Conservation (phyloP, 1,284 basidiomycete species). For the Cryptococcus neoformans region DNA sequence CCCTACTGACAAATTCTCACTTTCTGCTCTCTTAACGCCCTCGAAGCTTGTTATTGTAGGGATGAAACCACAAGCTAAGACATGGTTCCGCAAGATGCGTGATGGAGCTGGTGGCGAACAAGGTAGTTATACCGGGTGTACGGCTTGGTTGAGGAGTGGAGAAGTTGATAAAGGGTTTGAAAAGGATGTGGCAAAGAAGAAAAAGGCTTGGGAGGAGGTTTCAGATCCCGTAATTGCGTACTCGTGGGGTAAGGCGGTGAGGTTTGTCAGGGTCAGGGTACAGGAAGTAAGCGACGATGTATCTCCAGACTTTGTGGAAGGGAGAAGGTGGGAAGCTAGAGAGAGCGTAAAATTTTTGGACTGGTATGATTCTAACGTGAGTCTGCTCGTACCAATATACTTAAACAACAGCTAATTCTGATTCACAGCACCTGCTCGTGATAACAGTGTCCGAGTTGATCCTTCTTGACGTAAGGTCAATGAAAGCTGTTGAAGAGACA, state of each 20-base stretch:
- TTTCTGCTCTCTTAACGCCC: slow-evolving; percentile 84
- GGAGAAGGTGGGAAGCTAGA: slow-evolving; percentile 41
- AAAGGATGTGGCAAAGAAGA: neutral
- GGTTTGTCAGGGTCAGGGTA: slow-evolving; percentile 60
- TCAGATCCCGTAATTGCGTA: slow-evolving; percentile 70
- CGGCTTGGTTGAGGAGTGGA: slow-evolving; percentile 69
- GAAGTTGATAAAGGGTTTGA: slow-evolving; percentile 11
- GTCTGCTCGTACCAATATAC: slow-evolving; percentile 57
- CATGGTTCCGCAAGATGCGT: slow-evolving; percentile 83
- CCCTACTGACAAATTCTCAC: slow-evolving; percentile 74
- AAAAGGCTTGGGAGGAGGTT: neutral
- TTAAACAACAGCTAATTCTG: slow-evolving; percentile 63
- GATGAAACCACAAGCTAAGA: slow-evolving; percentile 84
- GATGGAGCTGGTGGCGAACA: slow-evolving; percentile 49
- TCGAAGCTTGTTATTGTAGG: slow-evolving; percentile 91
- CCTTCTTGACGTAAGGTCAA: slow-evolving; percentile 64
- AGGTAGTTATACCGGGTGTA: slow-evolving; percentile 57
- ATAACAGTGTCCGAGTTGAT: slow-evolving; percentile 61
- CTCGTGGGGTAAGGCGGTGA: slow-evolving; percentile 70
- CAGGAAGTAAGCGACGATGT: neutral
- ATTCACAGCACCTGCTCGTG: slow-evolving; percentile 49
- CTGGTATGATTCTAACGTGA: slow-evolving; percentile 53
- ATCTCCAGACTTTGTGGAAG: slow-evolving; percentile 42
- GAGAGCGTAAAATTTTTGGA: slow-evolving; percentile 48
- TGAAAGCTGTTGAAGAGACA: slow-evolving; percentile 41